Percentiles rank a stretch among this genome's conserved stretches.
These are phyloP conservation scores for Cytidiella melzeri DNA, from an alignment of 768 basidiomycete species.

Conservation along the genomic window DNA sequence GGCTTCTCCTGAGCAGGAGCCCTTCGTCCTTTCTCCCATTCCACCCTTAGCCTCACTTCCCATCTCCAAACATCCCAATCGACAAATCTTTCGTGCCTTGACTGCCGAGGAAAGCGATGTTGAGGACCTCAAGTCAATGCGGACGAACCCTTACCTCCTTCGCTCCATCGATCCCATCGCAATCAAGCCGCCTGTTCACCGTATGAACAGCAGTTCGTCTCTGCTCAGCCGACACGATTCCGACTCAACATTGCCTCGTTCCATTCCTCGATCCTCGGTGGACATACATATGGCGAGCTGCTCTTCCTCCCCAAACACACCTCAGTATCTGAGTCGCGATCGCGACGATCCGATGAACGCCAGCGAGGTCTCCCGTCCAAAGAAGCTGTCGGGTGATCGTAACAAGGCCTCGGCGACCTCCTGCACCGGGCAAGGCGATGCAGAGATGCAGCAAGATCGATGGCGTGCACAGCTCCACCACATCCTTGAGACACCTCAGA, in stretches of 20 bases:
- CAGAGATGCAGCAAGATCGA: not conserved
- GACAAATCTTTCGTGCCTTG: constrained; percentile 19
- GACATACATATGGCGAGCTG: constrained; percentile 25
- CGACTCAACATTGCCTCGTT: constrained; percentile 16
- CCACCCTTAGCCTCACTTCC: constrained; percentile 18
- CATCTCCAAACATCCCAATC: constrained; percentile 17
- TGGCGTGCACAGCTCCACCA: constrained; percentile 5
- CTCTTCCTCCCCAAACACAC: constrained; percentile 19
- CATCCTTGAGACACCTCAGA: constrained; percentile 1
- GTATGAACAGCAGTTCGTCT: constrained; percentile 18
- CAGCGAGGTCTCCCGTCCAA: not conserved
- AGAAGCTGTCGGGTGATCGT: not conserved
- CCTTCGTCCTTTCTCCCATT: constrained; percentile 22
- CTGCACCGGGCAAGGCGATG: constrained; percentile 2
- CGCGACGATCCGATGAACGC: constrained; percentile 12
- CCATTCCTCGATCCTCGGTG: constrained; percentile 17
- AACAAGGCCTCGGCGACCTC: not conserved
- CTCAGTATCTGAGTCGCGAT: constrained; percentile 12
- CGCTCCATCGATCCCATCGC: constrained; percentile 20
- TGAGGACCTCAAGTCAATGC: constrained; percentile 13
- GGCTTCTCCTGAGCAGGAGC: constrained; percentile 12
- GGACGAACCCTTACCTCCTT: constrained; percentile 8
- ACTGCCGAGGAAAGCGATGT: constrained; percentile 19
- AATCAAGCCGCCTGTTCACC: constrained; percentile 14
- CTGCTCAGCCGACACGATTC: constrained; percentile 10